Base-by-base conservation (phyloP, 257 asterid genomes). In the Anisodus tanguticus region DNA sequence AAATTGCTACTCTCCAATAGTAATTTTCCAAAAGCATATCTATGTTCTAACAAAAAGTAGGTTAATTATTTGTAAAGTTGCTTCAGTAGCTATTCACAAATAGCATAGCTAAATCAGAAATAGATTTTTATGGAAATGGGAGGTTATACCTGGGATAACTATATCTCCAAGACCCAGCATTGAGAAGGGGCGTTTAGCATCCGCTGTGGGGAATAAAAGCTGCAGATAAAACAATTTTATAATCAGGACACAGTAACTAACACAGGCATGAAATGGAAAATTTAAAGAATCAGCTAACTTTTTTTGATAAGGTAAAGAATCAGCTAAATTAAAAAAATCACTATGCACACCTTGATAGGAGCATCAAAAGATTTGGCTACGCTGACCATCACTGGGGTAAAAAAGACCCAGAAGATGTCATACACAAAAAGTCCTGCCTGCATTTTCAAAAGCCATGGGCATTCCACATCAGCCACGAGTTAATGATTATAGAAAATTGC, bases 141-240 rank as follows among this genome's bases (percentile, higher is more conserved):
- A 76, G 39, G 83, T 81, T 88, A 55, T 90, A 95, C 99, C 99
- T 80, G 99, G 99, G 87, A 97, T 93, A 59, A 97, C 99, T 74
- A 93, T 97, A 85, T 97, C 99, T 83, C 99, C 99, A 80, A 97
- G 99, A 85, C 98, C 99, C 82, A 97, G 89, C 99, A 97, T 97
- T 37, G 99, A 97, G 91, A 93, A 97, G 55, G 99, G 99, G 16
- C 98, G 98, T 15, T 92, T 84, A 17, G 95, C 54, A 84, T 95
- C 95, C 79, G 93, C 85, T 49, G 99, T 95, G 12, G 98, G 99
- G 93, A 97, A 97, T 83, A 95, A 90, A 87, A 97, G 99, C 99
- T 97, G 96, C 84, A 88, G 74, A 86, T 51, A 76, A 63, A 77
- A 71, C 47, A 74, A 11, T 76, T 39, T 43, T 82, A 35, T 58